Evolutionary conservation across 2,329 filamentous ascomycete species (phyloP).

Genomic region (Anisogramma anomala): DNA sequence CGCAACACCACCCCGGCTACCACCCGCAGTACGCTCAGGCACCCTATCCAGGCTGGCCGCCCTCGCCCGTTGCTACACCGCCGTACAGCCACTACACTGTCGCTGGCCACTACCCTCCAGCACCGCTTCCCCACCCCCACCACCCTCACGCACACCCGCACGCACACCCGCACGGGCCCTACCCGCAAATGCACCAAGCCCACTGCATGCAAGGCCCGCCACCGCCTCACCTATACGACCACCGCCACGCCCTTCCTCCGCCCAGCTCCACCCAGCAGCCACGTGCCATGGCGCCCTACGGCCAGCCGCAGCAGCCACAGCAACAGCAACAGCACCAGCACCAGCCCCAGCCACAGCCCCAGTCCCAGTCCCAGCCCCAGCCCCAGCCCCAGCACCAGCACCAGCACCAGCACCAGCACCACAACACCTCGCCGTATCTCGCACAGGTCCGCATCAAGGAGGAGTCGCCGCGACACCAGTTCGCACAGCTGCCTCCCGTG

Average conservation of each 20-base stretch:
- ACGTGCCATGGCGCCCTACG: conserved; percentile 12
- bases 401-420: conserved; percentile 2
- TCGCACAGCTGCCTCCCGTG: conserved; percentile 20
- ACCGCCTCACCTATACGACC: conserved; percentile 17
- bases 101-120: conserved; percentile 19
- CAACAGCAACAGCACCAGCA: conserved; percentile 17
- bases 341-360: conserved; percentile 15
- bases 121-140: conserved; percentile 9
- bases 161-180: conserved; percentile 20
- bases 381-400: not conserved
- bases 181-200: conserved; percentile 19
- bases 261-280: conserved; percentile 12
- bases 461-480: conserved; percentile 34
- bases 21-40: conserved; percentile 31
- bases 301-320: conserved; percentile 12
- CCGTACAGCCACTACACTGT: conserved; percentile 37
- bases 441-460: conserved; percentile 23
- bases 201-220: conserved; percentile 21
- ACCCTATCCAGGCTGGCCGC: conserved; percentile 39
- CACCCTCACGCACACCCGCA: conserved; percentile 1
- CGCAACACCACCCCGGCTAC: conserved; percentile 23
- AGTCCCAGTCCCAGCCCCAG: conserved; percentile 16
- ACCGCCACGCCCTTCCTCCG: conserved; percentile 18
- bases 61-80: conserved; percentile 43
- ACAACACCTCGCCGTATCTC: conserved; percentile 22